Evolutionary conservation across 495 filamentous ascomycete species (phyloP), one percentile per base, ranked within the genome.

Genomic region (Aspergillus carlsbadensis): DNA sequence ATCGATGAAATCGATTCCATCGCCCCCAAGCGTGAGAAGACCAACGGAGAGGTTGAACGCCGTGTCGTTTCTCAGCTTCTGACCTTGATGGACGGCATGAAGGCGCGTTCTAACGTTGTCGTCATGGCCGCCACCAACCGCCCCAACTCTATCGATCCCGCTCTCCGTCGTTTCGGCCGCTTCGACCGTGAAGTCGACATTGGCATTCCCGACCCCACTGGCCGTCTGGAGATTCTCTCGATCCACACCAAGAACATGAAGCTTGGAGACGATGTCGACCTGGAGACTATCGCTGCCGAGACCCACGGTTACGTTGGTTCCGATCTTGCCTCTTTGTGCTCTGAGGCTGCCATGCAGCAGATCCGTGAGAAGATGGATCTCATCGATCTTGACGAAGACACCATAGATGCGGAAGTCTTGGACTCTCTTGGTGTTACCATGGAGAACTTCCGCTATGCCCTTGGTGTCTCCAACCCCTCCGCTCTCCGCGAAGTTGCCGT

Each of bases 231-330:
- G 80, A 97, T 98, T 70, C 84, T 98, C 45, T 89, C 92, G 74
- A 98, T 98, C 61, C 94, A 98, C 80, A 98, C 95, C 64, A 98
- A 98, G 86, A 98, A 98, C 84, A 98, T 98, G 94, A 98, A 98
- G 82, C 84, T 98, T 26, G 91, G 78, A 44, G 95, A 96, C 42
- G 94, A 98, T 70, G 94, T 98, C 39, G 94, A 98, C 68, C 87
- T 98, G 18, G 92, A 96, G 80, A 85, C 90, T 64, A 97, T 98
- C 66, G 95, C 94, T 35, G 86, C 95, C 35, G 95, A 98, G 81
- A 98, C 94, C 47, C 94, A 98, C 78, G 94, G 94, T 79, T 98
- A 97, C 65, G 94, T 98, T 70, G 94, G 94, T 77, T 98, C 94
- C 34, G 94, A 98, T 87, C 76, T 98, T 70, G 94, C 94, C 36